A percentile compares a stretch with the other conserved stretches of the same genome.
Evolutionary conservation across 345 rosid species (phyloP).

Genomic region (Euphorbia lathyris): DNA sequence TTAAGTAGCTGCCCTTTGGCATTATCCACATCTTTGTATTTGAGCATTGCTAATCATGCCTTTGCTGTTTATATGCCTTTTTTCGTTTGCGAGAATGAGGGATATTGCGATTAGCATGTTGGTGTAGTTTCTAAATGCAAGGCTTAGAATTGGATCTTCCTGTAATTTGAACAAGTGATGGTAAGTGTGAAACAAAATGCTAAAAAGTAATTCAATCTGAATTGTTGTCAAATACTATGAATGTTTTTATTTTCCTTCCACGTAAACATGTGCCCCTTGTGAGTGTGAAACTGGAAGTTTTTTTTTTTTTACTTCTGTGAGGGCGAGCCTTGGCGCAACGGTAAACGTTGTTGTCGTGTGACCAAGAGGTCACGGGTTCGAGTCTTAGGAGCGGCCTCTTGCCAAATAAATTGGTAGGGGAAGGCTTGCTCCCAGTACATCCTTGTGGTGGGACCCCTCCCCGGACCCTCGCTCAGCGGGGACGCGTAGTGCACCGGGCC

Average conservation of each 20-base stretch:
- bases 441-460: too few species aligned
- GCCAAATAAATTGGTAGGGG: too few species aligned
- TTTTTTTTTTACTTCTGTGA: not conserved
- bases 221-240: not conserved
- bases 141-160: conserved; percentile 7
- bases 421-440: too few species aligned
- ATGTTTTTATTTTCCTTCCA: not conserved
- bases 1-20: not conserved
- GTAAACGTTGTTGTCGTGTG: too few species aligned
- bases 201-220: not conserved
- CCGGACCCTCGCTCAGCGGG: too few species aligned
- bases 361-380: too few species aligned
- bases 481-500: too few species aligned
- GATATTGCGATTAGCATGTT: not conserved
- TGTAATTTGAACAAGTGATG: not conserved
- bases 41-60: not conserved
- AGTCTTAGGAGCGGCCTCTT: too few species aligned
- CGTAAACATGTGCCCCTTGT: not conserved
- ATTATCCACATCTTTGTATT: not conserved
- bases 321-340: too few species aligned
- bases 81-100: conserved; percentile 5
- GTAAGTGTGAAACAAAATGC: conserved; percentile 1
- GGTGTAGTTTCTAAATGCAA: conserved; percentile 7
- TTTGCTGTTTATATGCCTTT: not conserved
- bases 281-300: not conserved